Evolutionary conservation across 2,329 filamentous ascomycete species (phyloP).

Genomic region (Aspergillus neoniger): DNA sequence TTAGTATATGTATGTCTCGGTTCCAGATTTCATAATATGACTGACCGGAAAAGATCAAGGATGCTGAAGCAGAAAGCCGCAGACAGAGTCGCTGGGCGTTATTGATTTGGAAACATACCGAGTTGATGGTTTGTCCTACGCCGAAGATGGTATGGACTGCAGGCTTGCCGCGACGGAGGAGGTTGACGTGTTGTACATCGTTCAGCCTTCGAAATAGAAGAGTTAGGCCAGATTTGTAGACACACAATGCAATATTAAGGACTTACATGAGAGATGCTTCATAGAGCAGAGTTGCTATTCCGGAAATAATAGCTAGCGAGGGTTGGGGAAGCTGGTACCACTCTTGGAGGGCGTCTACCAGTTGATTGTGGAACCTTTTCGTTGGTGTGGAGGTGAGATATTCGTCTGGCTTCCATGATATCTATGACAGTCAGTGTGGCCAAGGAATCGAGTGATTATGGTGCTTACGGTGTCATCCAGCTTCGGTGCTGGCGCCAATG

Average conservation of each 20-base stretch:
- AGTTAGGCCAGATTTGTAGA: no score
- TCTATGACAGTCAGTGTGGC: neutral
- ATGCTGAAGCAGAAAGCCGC: neutral
- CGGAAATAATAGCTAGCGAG: neutral
- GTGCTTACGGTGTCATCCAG: no score
- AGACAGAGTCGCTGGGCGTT: neutral
- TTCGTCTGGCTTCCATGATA: neutral
- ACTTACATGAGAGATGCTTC: neutral
- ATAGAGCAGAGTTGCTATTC: neutral
- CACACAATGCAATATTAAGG: neutral
- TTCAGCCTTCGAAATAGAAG: slow-evolving; percentile 34
- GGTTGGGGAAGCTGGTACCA: neutral
- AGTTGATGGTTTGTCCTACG: slow-evolving; percentile 48
- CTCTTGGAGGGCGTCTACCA: neutral
- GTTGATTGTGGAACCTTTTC: neutral
- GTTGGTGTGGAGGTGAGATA: neutral
- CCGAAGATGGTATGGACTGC: slow-evolving; percentile 48
- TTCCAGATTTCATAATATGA: no score
- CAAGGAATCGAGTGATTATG: neutral
- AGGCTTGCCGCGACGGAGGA: slow-evolving; percentile 44
- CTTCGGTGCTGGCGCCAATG: no score
- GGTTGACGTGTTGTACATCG: slow-evolving; percentile 48
- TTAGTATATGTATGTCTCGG: no score
- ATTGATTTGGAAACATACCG: slow-evolving; percentile 40
- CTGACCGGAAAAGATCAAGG: neutral